Evolutionary conservation across 2,329 filamentous ascomycete genomes (phyloP).

Genomic region (Cadophora malorum): DNA sequence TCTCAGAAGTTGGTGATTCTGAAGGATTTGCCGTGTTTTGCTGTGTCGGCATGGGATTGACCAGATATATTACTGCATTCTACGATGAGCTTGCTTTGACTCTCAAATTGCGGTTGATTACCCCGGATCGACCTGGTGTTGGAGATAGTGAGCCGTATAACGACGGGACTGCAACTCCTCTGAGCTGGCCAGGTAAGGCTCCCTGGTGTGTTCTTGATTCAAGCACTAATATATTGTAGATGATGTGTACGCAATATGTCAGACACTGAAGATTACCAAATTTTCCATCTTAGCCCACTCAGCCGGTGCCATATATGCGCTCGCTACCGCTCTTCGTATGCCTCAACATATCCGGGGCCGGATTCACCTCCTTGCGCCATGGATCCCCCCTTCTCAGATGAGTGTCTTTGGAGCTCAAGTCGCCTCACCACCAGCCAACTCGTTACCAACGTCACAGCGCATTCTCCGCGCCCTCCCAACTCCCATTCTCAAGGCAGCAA

Average conservation of each 20-base stretch:
- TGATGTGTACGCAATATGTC: constrained; percentile 93
- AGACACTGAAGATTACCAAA: constrained; percentile 88
- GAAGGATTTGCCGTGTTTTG: constrained; percentile 93
- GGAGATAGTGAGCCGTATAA: constrained; percentile 88
- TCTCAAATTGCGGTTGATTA: constrained; percentile 87
- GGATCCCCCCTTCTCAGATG: constrained; percentile 96
- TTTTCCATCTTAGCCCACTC: constrained; percentile 97
- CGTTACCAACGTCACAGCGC: constrained; percentile 88
- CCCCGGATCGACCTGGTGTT: constrained; percentile 90
- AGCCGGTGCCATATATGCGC: constrained; percentile 95
- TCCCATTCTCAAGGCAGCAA: constrained; percentile 90
- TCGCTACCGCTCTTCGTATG: constrained; percentile 93
- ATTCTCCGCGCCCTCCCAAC: constrained; percentile 90
- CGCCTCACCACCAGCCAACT: constrained; percentile 78
- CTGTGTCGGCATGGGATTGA: constrained; percentile 97
- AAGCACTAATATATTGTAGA: constrained; percentile 50
- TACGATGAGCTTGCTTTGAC: constrained; percentile 95
- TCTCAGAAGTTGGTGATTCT: constrained; percentile 94
- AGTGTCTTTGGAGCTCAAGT: constrained; percentile 76
- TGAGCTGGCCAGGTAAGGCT: constrained; percentile 87
- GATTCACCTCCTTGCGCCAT: constrained; percentile 92
- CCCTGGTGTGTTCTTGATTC: not conserved
- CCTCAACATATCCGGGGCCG: constrained; percentile 93
- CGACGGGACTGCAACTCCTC: constrained; percentile 81
- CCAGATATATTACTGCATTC: constrained; percentile 93